phyloP scores from a whole-genome alignment of 805 yeast genomes.

The Kodamaea lidongshanica region DNA sequence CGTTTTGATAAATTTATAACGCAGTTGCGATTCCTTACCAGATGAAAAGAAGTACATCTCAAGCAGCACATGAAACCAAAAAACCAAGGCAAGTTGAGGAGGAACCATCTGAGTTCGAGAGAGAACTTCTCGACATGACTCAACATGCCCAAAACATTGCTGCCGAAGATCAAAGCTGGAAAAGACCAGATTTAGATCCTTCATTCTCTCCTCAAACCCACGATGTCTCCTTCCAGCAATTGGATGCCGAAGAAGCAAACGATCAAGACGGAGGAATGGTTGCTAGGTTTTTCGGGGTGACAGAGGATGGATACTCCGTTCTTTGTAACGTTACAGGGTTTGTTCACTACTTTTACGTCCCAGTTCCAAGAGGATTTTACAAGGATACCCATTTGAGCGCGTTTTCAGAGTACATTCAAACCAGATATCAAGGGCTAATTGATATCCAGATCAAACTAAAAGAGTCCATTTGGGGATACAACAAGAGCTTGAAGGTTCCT shows the following conservation, averaged over 20 bases:
- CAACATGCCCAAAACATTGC: constrained; percentile 16
- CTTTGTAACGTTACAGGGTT: constrained; percentile 88
- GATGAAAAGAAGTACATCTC: constrained; percentile 22
- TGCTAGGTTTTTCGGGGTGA: constrained; percentile 88
- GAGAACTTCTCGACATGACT: constrained; percentile 34
- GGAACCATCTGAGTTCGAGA: constrained; percentile 38
- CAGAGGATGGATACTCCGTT: constrained; percentile 80
- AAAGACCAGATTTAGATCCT: constrained; percentile 51
- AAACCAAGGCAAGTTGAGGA: constrained; percentile 11
- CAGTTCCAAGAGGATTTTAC: constrained; percentile 76
- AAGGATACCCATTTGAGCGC: constrained; percentile 45
- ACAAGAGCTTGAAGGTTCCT: constrained; percentile 69
- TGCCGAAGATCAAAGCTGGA: constrained; percentile 38
- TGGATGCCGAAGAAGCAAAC: constrained; percentile 79
- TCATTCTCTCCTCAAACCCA: constrained; percentile 41
- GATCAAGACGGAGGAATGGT: constrained; percentile 49
- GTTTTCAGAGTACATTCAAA: constrained; percentile 42
- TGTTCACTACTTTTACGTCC: constrained; percentile 83
- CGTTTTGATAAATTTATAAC: too few relatives aligned
- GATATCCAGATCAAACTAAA: constrained; percentile 60
- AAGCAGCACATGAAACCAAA: constrained; percentile 26
- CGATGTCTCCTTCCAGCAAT: constrained; percentile 77
- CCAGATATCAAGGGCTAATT: constrained; percentile 51
- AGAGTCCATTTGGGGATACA: constrained; percentile 92
- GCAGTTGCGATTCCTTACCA: too few relatives aligned